A percentile compares a stretch with the other conserved stretches of the same genome.
Conservation (phyloP, 2,329 filamentous ascomycete genomes). For the Aspergillus sp. region DNA sequence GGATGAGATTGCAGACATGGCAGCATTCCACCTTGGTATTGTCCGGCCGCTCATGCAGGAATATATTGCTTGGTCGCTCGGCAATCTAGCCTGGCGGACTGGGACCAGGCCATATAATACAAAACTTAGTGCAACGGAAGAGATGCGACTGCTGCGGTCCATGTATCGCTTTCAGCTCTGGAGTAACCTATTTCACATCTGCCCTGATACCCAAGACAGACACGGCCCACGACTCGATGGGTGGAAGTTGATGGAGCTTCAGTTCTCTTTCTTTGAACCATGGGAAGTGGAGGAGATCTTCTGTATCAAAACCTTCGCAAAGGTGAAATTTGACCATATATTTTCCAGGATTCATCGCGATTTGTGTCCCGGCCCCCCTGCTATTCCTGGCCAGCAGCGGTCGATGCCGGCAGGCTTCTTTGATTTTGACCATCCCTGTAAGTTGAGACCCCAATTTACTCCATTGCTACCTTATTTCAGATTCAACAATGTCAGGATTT, state of each 20-base stretch:
- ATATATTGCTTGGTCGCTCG: slow-evolving; percentile 14
- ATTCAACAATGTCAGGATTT: too few relatives aligned
- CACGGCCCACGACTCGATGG: too few relatives aligned
- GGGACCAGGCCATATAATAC: not conserved
- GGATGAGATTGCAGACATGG: slow-evolving; percentile 8
- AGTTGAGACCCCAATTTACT: not conserved
- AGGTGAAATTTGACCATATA: not conserved
- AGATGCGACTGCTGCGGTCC: slow-evolving; percentile 16
- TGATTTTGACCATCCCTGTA: not conserved
- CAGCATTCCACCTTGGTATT: slow-evolving; percentile 17
- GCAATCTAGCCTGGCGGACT: slow-evolving; percentile 8
- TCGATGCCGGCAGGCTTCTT: too few relatives aligned
- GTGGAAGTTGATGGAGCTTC: too few relatives aligned
- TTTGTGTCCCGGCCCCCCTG: not conserved
- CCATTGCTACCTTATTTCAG: not conserved
- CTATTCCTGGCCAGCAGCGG: too few relatives aligned
- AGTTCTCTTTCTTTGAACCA: slow-evolving; percentile 8
- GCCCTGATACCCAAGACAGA: not conserved
- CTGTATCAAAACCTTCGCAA: slow-evolving; percentile 9
- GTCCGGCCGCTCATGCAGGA: slow-evolving; percentile 14
- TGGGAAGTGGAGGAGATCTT: slow-evolving; percentile 17
- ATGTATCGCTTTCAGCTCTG: slow-evolving; percentile 18
- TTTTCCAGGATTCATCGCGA: slow-evolving; percentile 12
- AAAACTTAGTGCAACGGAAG: slow-evolving; percentile 11
- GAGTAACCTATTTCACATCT: slow-evolving; percentile 13